Evolutionary conservation across 306 rosid genomes (phyloP), one percentile per base, ranked within the genome.

Genomic region (Vigna unguiculata): DNA sequence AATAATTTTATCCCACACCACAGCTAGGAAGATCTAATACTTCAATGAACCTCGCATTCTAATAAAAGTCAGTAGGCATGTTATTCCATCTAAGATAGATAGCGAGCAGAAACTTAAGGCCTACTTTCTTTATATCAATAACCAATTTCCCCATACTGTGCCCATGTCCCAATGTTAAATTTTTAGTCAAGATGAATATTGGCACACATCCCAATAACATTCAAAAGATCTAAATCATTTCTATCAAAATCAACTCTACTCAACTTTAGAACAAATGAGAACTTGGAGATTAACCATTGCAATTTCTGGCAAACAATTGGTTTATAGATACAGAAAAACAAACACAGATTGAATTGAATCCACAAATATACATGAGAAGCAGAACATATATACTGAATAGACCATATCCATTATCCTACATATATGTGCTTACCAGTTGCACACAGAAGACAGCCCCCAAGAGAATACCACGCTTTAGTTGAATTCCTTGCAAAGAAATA

Each of bases 381-480:
- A 76, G 51, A 30, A 59, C 69, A 74, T 67, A 69, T 71, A 82
- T 49, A 61, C 41, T 40, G 71, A 81, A 70, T 71, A 66, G 6
- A 62, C 62, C 43, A 59, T 61, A 72, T 55, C 49, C 83, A 67
- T 22, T 63, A 49, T 62, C 76, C 72, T 63, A 66, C 59, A 75
- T 43, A 21, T 47, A 65, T 41, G 64, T 55, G 64, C 67, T 88
- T 86, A 92, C 97, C 96, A 71, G 97, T 90, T 76, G 97, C 98
- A 83, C 96, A 94, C 38, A 94, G 88, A 80, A 94, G 84, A 86
- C 98, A 94, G 53, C 98, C 98, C 80, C 96, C 98, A 59, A 94
- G 97, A 83, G 94, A 73, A 81, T 90, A 94, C 96, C 97, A 94
- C 34, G 97, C 98, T 82, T 91, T 94, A 60, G 86, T 90, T 69